Conservation (phyloP, 495 filamentous ascomycete species). For the Coniosporium apollinis region DNA sequence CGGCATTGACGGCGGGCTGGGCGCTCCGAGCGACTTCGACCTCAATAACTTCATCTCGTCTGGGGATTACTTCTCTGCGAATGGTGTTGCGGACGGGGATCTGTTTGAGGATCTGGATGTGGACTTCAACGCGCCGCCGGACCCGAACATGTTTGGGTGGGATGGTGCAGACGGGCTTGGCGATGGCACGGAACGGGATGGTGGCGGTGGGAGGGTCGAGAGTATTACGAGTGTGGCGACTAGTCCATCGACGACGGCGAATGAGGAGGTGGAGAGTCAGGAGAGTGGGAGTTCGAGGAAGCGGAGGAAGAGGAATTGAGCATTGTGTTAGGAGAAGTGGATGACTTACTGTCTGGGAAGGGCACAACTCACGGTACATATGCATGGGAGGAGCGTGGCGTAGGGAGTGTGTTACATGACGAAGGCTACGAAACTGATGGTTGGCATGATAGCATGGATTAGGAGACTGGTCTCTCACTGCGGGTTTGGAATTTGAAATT, state of each 20-base stretch:
- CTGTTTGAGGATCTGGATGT: background rate
- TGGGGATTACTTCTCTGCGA: conserved; percentile 12
- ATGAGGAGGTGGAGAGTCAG: conserved; percentile 10
- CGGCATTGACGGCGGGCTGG: conserved; percentile 13
- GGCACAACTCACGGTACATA: too few relatives aligned
- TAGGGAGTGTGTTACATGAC: too few relatives aligned
- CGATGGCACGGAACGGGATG: conserved; percentile 1
- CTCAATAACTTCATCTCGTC: conserved; percentile 18
- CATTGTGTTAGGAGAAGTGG: too few relatives aligned
- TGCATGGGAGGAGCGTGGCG: too few relatives aligned
- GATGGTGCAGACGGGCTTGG: background rate
- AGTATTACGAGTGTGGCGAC: conserved; percentile 18
- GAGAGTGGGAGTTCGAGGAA: conserved; percentile 3
- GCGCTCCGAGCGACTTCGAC: conserved; percentile 20
- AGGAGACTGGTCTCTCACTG: too few relatives aligned
- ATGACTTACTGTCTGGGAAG: too few relatives aligned
- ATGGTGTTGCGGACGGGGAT: conserved; percentile 1
- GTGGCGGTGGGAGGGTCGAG: conserved; percentile 13
- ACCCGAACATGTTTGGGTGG: background rate
- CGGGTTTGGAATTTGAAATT: too few relatives aligned
- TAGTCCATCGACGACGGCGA: conserved; percentile 15
- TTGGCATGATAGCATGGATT: too few relatives aligned
- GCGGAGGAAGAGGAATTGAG: conserved; percentile 6
- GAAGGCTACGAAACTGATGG: too few relatives aligned
- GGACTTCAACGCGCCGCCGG: conserved; percentile 2